Evolutionary conservation across 192 early-diverging fungal genomes (phyloP), one percentile per base, ranked within the genome.

Genomic region (Backusella westeae): DNA sequence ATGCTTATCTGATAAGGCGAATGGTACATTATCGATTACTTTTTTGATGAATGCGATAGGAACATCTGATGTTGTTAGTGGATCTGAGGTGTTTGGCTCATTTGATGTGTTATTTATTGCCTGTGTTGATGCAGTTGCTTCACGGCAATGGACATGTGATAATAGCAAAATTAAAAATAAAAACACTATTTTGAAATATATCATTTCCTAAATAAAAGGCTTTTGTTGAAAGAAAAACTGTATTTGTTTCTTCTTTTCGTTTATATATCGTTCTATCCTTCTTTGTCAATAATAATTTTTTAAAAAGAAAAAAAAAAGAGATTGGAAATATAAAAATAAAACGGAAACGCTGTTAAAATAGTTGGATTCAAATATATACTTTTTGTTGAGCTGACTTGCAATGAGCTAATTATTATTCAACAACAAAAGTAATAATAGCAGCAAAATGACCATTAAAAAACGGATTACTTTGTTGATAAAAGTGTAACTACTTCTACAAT

Each of bases 341-440:
- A 63, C 2, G 10, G 23, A 63, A 63, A 63, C 56, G 21, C 56
- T 29, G 56, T 63, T 12, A 63, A 63, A 63, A 63, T 63, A 63
- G 56, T 29, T 29, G 56, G 56, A 63, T 63, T 63, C 56, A 63
- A 29, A 63, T 63, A 63, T 63, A 63, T 63, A 63, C 56, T 29
- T 63, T 53, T 63, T 63, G 56, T 63, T 63, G 56, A 63, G 56
- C 56, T 63, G 56, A 63, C 56, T 63, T 63, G 26, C 26, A 59
- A 63, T 63, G 56, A 63, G 26, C 9, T 63, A 63, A 63, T 63
- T 63, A 29, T 63, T 29, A 29, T 63, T 29, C 21, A 63, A 63
- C n/a, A 59, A 26, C 12, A 63, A 63, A 14, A 63, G 46, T 7
- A 49, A 49, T 14, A 44, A 44, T 44, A 44, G 42, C 5, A 49